phyloP scores from a whole-genome alignment of 2,329 filamentous ascomycete genomes.

The Ceratocystis cubensis region DNA sequence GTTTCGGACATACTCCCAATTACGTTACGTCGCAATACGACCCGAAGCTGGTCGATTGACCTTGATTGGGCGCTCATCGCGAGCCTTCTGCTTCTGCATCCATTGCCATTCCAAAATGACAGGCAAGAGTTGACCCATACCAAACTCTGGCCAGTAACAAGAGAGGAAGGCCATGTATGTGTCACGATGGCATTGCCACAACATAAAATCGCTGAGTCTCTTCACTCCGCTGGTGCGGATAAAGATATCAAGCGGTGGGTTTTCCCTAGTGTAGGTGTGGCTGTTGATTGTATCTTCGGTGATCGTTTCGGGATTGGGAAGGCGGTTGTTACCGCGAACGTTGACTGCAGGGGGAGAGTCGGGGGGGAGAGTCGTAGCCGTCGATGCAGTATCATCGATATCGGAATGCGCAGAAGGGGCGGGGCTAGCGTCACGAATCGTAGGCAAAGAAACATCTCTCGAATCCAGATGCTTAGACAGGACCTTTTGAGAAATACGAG shows the following conservation, averaged over 20 bases:
- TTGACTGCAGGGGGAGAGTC: constrained; percentile 35
- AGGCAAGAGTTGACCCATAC: constrained; percentile 83
- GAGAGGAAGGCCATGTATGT: constrained; percentile 88
- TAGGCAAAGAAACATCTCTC: constrained; percentile 34
- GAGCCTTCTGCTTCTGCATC: constrained; percentile 45
- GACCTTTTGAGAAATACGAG: constrained; percentile 76
- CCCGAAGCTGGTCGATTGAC: constrained; percentile 22
- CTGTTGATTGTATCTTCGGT: constrained; percentile 67
- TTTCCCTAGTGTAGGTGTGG: constrained; percentile 77
- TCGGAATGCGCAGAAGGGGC: constrained; percentile 36
- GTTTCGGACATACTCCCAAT: background rate
- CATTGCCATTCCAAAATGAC: constrained; percentile 85
- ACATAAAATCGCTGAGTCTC: constrained; percentile 91
- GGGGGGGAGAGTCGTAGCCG: constrained; percentile 46
- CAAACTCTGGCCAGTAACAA: constrained; percentile 91
- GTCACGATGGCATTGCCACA: constrained; percentile 92
- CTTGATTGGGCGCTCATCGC: constrained; percentile 36
- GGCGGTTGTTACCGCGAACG: constrained; percentile 28
- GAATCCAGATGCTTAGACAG: constrained; percentile 50
- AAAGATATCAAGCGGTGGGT: constrained; percentile 81
- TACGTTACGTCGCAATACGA: constrained; percentile 15
- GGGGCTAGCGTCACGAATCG: constrained; percentile 39
- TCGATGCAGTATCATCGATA: constrained; percentile 43
- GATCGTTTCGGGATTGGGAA: constrained; percentile 72
- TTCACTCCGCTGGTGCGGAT: constrained; percentile 88